Base-by-base conservation (phyloP, 2,329 filamentous ascomycete genomes). In the Fusarium sp. region DNA sequence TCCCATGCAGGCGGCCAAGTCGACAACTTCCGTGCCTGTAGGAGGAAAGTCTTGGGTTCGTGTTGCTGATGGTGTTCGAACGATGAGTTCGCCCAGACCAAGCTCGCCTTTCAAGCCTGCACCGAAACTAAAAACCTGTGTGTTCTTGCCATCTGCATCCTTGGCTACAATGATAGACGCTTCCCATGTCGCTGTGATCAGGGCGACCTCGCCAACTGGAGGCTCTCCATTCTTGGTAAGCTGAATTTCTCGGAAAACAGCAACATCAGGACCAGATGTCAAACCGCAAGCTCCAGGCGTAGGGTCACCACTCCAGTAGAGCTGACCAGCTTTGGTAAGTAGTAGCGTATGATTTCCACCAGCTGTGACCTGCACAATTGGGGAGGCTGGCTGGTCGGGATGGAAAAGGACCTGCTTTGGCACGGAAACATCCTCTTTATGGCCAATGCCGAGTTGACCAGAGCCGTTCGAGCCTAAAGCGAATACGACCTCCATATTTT, bases 261-360 rank as follows among this genome's bases (percentile, higher is more conserved):
- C 74, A 19, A 71, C 68, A 31, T 75, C 71, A 6, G 76, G 68
- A 8, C 70, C 67, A 6, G 78, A 71, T 0, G 77, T 67, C 12
- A 83, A 70, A 3, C 88, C 88, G 67, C 88, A 90, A 4, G 88
- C 86, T 14, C 88, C 88, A 13, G 77, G 83, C 3, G 80, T 76
- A 10, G 80, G 83, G 62, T 90, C 87, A 2, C 94, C 94, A 46
- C 89, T 86, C 74, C 87, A 89, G 74, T 88, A 91, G 1, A 94
- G 81, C 2, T 81, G 72, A 0, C 90, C 90, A 26, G 83, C 77
- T 6, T 82, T 75, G n/a, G 86, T 88, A 13, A 94, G 82, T 12
- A 97, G 77, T 6, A 98, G 81, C 0, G 93, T 97, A 78, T 98
- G 95, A 75, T 98, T 98, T 2, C 94, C 94, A 6, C 95, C 95